Percentiles rank a stretch among this genome's conserved stretches.
Conservation (phyloP, 2,329 filamentous ascomycete species). For the Incumbomyces delicatus region DNA sequence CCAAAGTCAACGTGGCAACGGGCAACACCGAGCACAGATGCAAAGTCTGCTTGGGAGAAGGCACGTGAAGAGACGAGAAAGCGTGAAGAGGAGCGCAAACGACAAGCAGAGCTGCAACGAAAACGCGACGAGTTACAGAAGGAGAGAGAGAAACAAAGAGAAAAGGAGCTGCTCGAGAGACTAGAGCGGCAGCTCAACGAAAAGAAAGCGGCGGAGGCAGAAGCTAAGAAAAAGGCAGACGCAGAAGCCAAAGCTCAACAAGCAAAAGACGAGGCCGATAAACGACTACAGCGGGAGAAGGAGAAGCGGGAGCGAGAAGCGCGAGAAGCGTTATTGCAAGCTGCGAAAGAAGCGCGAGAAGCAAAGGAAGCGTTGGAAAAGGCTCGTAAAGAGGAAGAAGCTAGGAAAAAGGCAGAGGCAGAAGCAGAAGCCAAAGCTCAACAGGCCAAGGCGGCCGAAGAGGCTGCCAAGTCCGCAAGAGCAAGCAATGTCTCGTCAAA, state of each 20-base stretch:
- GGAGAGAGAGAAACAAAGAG: constrained; percentile 19
- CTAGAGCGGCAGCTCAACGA: constrained; percentile 24
- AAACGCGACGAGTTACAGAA: constrained; percentile 20
- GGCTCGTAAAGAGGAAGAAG: constrained; percentile 26
- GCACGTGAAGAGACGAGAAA: constrained; percentile 23
- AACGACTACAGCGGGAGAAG: constrained; percentile 41
- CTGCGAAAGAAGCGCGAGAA: constrained; percentile 29
- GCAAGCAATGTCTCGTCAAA: constrained; percentile 22
- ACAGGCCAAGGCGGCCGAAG: constrained; percentile 18
- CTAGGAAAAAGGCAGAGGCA: constrained; percentile 11
- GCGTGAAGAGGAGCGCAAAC: constrained; percentile 20
- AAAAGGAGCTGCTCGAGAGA: constrained; percentile 19
- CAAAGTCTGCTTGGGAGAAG: constrained; percentile 22
- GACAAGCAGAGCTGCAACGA: constrained; percentile 14
- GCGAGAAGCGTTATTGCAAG: constrained; percentile 28
- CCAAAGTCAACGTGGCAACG: constrained; percentile 22
- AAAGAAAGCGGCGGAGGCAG: constrained; percentile 26
- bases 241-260: constrained; percentile 14
- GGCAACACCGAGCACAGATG: constrained; percentile 12
- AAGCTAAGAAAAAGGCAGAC: constrained; percentile 23
- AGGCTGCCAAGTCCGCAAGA: constrained; percentile 21
- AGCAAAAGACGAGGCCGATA: constrained; percentile 17
- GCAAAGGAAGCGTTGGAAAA: constrained; percentile 24
- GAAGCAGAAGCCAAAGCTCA: constrained; percentile 9
- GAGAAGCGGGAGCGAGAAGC: constrained; percentile 72